These are phyloP conservation scores for Colletotrichum somersetense DNA, from an alignment of 2,329 filamentous ascomycete species.

Conservation along the genomic window DNA sequence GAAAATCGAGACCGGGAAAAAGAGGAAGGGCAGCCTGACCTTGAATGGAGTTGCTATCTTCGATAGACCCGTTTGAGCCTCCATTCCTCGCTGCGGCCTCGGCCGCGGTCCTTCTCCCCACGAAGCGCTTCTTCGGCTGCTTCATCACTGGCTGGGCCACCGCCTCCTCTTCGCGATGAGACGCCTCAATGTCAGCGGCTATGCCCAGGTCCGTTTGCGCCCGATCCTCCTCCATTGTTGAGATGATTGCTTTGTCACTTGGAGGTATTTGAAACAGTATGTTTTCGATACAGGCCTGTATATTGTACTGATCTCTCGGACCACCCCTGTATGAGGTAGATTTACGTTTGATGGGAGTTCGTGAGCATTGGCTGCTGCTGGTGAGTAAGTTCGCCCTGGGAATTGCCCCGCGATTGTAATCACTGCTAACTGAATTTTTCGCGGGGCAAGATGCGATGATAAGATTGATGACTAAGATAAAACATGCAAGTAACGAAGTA, in stretches of 20 bases:
- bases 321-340: neutral
- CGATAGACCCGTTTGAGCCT: slow-evolving; percentile 53
- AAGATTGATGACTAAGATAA: slow-evolving; percentile 20
- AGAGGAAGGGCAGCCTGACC: slow-evolving; percentile 19
- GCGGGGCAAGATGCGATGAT: slow-evolving; percentile 32
- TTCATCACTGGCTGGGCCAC: slow-evolving; percentile 59
- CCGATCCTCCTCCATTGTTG: slow-evolving; percentile 80
- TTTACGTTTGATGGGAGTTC: neutral
- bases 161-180: slow-evolving; percentile 52
- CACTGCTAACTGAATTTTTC: slow-evolving; percentile 39
- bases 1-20: neutral
- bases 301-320: neutral
- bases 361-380: neutral
- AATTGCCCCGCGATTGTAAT: slow-evolving; percentile 31
- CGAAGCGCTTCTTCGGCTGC: slow-evolving; percentile 92
- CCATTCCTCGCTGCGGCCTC: slow-evolving; percentile 62
- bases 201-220: slow-evolving; percentile 78
- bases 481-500: slow-evolving; percentile 25
- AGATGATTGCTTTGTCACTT: neutral
- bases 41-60: slow-evolving; percentile 75
- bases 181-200: slow-evolving; percentile 72
- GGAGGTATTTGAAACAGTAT: neutral
- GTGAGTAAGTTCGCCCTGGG: slow-evolving; percentile 11
- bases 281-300: neutral
- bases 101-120: slow-evolving; percentile 81